A percentile compares a stretch with the other conserved stretches of the same genome.
Conservation (phyloP, 164 flowering plant genomes). For the Pachysandra terminalis region DNA sequence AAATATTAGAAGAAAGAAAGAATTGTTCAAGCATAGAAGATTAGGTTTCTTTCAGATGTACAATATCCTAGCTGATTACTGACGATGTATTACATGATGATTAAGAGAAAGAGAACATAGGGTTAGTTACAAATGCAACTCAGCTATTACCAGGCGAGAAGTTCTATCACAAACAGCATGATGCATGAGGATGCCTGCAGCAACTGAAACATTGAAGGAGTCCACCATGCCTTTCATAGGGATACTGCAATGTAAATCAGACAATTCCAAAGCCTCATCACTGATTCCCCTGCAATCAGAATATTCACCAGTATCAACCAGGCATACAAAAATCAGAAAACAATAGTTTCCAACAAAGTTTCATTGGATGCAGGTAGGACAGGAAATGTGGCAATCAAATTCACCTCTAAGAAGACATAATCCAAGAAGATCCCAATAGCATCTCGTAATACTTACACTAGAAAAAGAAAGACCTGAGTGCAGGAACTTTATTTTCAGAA, state of each 20-base stretch:
- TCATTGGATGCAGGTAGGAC: not conserved
- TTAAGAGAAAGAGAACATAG: too few species aligned
- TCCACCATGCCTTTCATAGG: conserved; percentile 99
- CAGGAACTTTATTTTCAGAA: not conserved
- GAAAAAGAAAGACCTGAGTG: not conserved
- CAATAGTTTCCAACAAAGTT: not conserved
- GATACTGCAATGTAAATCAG: conserved; percentile 84
- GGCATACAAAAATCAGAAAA: not conserved
- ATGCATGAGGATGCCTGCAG: conserved; percentile 95
- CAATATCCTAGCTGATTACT: too few species aligned
- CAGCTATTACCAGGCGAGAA: conserved; percentile 61
- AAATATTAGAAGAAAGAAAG: too few species aligned
- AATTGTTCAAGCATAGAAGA: too few species aligned
- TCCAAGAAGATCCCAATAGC: not conserved
- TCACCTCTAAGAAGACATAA: not conserved
- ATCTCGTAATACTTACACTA: not conserved
- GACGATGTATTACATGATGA: too few species aligned
- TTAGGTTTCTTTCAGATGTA: too few species aligned
- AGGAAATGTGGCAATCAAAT: not conserved
- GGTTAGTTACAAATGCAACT: too few species aligned
- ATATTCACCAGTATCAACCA: conserved; percentile 1
- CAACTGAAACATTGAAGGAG: conserved; percentile 97
- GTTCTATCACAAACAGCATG: conserved; percentile 89
- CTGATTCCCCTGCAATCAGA: conserved; percentile 75
- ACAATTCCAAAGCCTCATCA: conserved; percentile 70